Base-by-base conservation (phyloP, 192 early-diverging fungal species). In the Coemansia sp. region DNA sequence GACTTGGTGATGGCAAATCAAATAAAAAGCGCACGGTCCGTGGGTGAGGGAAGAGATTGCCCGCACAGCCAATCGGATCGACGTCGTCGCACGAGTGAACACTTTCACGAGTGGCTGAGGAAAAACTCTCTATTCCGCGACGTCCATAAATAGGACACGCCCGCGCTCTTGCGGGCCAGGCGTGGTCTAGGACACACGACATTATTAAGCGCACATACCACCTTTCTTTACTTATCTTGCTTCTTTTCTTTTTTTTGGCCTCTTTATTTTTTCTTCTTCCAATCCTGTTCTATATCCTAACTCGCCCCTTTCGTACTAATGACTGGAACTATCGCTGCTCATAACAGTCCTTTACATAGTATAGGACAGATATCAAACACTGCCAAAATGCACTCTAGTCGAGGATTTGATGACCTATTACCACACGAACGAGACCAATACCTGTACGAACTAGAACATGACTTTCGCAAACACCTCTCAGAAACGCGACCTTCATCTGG, bases 341-440 rank as follows among this genome's bases (percentile, higher is more conserved):
- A 14, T 27, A 53, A 31, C 51, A 13, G 27, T 8, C 27, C 51
- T 27, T 53, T 53, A 27, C 51, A 5, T 13, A 51, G 19, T 37
- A 24, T 53, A 8, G 19, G 29, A 19, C 27, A 46, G 16, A 29
- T 11, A 27, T 17, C 41, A 34, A 31, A 45, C 62, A 19, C 45
- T 34, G 44, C 17, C 4, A 45, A 45, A n/a, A 46, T 46, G 2
- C 62, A 63, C 4, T 29, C 62, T 8, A 46, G 34, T 46, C 41
- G 62, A 13, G 44, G 41, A 35, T 65, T 65, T 53, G 34, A 51
- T 9, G 45, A 65, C 7, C 34, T 65, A 4, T 37, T 17, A 13
- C 34, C 46, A 13, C 34, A 53, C 35, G 45, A 65, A 16, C 63
- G 63, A 19, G 46, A 65, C 48, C n/a, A 44, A 2, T 64, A 21